Evolutionary conservation across 2,329 filamentous ascomycete genomes (phyloP).

Genomic region (Coleophoma eucalyptorum): DNA sequence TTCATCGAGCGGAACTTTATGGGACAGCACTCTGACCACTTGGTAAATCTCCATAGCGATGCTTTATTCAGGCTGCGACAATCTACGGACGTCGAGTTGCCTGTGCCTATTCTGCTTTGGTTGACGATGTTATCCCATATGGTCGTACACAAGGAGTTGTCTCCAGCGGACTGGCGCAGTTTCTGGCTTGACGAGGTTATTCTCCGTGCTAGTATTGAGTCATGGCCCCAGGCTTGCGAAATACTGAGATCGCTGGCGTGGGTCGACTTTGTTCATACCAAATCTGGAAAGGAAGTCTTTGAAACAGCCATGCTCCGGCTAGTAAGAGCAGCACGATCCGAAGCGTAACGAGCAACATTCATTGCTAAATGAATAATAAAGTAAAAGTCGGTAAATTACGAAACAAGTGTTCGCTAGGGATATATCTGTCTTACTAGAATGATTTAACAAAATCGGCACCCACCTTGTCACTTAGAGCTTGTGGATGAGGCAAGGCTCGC

Average conservation of each 20-base stretch:
- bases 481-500: too few species aligned
- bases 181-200: neutral
- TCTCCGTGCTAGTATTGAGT: neutral
- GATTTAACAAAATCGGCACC: too few species aligned
- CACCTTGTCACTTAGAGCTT: too few species aligned
- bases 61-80: neutral
- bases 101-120: neutral
- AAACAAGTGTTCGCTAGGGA: too few species aligned
- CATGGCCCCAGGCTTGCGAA: neutral
- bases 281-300: neutral
- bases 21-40: neutral
- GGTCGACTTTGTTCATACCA: neutral
- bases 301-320: neutral
- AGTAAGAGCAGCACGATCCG: neutral
- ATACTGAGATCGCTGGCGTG: neutral
- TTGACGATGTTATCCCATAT: neutral
- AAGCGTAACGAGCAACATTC: neutral
- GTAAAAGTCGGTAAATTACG: too few species aligned
- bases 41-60: neutral
- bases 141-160: neutral
- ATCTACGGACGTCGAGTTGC: neutral
- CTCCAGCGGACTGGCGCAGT: neutral
- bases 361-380: too few species aligned
- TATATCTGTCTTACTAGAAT: too few species aligned
- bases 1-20: slow-evolving; percentile 17